phyloP scores from a whole-genome alignment of 441 rosid species.

The Sinapis alba region DNA sequence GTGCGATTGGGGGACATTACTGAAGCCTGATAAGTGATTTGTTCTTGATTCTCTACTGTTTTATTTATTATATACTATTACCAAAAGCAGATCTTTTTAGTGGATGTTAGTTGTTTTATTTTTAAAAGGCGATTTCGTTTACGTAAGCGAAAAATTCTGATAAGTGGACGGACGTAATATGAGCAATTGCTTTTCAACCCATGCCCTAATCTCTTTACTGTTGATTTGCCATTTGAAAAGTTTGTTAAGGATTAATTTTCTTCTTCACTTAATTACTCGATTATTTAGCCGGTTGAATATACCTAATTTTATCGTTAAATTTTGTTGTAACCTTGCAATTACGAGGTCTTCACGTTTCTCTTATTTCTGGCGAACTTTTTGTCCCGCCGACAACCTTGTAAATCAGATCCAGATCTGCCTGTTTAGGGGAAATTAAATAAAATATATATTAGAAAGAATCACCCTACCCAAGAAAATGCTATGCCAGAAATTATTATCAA shows the following conservation, averaged over 20 bases:
- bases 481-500: neutral
- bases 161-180: slow-evolving; percentile 45
- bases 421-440: neutral
- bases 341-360: neutral
- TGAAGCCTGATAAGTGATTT: slow-evolving; percentile 36
- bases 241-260: slow-evolving; percentile 2
- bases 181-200: slow-evolving; percentile 42
- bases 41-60: slow-evolving; percentile 33
- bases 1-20: slow-evolving; percentile 32
- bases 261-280: slow-evolving; percentile 11
- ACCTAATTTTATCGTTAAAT: neutral
- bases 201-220: slow-evolving; percentile 10
- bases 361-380: neutral
- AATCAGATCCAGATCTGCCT: neutral
- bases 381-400: neutral
- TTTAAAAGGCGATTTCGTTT: slow-evolving; percentile 30
- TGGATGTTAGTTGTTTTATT: slow-evolving; percentile 23
- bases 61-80: neutral
- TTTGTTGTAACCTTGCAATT: neutral
- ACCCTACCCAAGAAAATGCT: neutral
- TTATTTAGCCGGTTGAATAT: neutral
- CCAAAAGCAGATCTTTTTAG: slow-evolving; percentile 27
- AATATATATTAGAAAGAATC: neutral
- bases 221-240: neutral
- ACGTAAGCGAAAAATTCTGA: slow-evolving; percentile 36